Conservation (phyloP, 805 yeast genomes). For the Candida caryicola region DNA sequence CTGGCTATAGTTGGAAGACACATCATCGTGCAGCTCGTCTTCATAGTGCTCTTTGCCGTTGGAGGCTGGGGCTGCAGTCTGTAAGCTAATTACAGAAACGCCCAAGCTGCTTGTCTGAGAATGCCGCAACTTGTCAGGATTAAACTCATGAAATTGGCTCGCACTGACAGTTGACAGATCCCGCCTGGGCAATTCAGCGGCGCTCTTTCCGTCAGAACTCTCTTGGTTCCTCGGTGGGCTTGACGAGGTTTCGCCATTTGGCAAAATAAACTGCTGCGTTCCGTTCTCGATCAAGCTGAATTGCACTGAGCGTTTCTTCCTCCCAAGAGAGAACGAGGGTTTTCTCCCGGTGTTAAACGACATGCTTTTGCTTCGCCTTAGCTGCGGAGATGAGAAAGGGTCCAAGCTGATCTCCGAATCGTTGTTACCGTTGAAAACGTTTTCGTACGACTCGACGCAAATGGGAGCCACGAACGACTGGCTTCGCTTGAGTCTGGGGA, state of each 20-base stretch:
- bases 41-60: too few relatives aligned
- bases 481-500: conserved; percentile 5
- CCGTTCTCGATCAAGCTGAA: conserved; percentile 1
- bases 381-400: conserved; percentile 10
- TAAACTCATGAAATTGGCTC: too few relatives aligned
- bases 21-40: too few relatives aligned
- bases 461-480: conserved; percentile 4
- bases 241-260: not conserved
- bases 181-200: too few relatives aligned
- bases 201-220: not conserved
- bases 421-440: conserved; percentile 1
- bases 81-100: too few relatives aligned
- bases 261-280: not conserved
- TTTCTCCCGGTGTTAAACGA: conserved; percentile 2
- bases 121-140: too few relatives aligned
- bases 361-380: conserved; percentile 9
- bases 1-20: not conserved
- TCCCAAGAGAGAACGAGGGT: conserved; percentile 1
- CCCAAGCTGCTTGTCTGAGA: too few relatives aligned
- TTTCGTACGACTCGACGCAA: conserved; percentile 1
- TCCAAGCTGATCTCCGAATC: conserved; percentile 12
- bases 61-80: too few relatives aligned
- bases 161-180: too few relatives aligned
- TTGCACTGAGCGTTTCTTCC: conserved; percentile 6
- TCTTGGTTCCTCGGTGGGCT: not conserved